A percentile compares a stretch with the other conserved stretches of the same genome.
These are phyloP conservation scores for Phaeosphaeria sp. DNA, from an alignment of 2,329 filamentous ascomycete genomes.

Conservation along the genomic window DNA sequence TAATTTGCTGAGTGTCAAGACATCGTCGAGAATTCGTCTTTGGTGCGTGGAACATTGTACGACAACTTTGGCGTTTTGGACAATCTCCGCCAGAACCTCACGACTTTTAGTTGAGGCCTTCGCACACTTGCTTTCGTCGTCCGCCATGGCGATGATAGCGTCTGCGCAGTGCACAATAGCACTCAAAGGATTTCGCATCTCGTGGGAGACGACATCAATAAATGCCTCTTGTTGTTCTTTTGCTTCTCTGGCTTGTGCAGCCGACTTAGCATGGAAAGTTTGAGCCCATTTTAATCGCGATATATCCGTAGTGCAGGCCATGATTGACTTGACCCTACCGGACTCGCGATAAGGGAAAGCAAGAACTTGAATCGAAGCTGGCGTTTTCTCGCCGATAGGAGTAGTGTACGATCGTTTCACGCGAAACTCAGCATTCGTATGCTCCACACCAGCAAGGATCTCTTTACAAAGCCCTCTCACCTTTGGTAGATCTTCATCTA, in stretches of 20 bases:
- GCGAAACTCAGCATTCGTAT: constrained; percentile 27
- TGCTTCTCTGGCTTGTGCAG: constrained; percentile 42
- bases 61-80: constrained; percentile 48
- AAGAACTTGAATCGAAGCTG: constrained; percentile 28
- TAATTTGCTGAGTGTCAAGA: constrained; percentile 53
- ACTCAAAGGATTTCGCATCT: constrained; percentile 52
- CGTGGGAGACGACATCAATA: constrained; percentile 46
- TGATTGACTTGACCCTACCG: constrained; percentile 32
- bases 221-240: constrained; percentile 44
- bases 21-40: constrained; percentile 55
- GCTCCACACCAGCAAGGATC: constrained; percentile 19
- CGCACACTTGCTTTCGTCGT: constrained; percentile 13
- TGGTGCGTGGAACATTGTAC: constrained; percentile 53
- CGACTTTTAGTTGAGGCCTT: neutral
- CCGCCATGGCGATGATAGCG: constrained; percentile 42
- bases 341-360: constrained; percentile 34
- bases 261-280: constrained; percentile 37
- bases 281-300: constrained; percentile 43
- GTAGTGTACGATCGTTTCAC: constrained; percentile 26
- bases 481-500: constrained; percentile 25
- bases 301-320: constrained; percentile 45
- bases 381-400: constrained; percentile 27
- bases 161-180: constrained; percentile 54
- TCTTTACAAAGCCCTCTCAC: constrained; percentile 21
- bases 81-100: constrained; percentile 24